Conservation (phyloP, 495 filamentous ascomycete species). For the Astrothelium subdiscretum region DNA sequence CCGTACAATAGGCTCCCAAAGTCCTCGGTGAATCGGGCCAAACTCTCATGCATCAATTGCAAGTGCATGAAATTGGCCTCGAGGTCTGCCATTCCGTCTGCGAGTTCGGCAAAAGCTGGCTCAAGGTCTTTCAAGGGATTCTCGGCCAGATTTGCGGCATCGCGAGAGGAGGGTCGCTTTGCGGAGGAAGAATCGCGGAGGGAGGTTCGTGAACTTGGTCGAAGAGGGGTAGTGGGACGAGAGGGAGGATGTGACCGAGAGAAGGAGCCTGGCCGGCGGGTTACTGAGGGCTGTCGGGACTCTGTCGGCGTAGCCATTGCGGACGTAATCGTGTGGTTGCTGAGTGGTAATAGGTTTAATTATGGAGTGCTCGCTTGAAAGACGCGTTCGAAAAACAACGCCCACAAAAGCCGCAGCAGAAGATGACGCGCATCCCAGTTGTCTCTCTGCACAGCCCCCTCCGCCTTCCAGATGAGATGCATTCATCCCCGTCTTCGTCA, state of each 20-base stretch:
- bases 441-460: no score
- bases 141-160: constrained; percentile 21
- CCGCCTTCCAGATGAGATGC: no score
- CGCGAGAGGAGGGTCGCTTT: background rate
- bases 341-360: background rate
- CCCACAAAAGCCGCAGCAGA: background rate
- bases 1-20: constrained; percentile 94
- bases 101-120: constrained; percentile 82
- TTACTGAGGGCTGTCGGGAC: constrained; percentile 13
- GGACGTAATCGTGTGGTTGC: no score
- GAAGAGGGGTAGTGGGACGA: constrained; percentile 85
- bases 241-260: constrained; percentile 46
- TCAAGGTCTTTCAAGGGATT: constrained; percentile 73
- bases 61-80: constrained; percentile 97
- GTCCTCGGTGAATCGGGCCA: constrained; percentile 88
- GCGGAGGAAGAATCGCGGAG: constrained; percentile 49
- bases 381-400: background rate
- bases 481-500: no score
- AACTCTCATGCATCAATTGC: constrained; percentile 91
- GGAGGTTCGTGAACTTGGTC: constrained; percentile 80
- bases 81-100: constrained; percentile 87
- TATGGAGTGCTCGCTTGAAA: no score
- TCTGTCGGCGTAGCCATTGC: background rate
- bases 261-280: constrained; percentile 11
- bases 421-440: background rate